Evolutionary conservation across 805 yeast species (phyloP), one percentile per base, ranked within the genome.

Genomic region (Saccharomycopsis sp.): DNA sequence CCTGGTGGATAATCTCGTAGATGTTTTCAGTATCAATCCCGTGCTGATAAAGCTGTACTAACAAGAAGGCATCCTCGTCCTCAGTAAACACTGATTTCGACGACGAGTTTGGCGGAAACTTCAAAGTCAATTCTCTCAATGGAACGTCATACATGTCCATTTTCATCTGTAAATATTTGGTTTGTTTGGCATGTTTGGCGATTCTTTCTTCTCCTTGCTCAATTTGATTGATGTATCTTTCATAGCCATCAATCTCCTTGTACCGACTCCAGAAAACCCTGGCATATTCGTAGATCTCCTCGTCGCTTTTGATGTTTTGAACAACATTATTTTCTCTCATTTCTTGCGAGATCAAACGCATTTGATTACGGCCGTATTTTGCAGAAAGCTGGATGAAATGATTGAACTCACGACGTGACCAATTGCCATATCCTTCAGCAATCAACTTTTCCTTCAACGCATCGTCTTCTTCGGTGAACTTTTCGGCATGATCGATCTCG

Each of bases 201-300:
- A 88, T 79, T 69, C 81, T 87, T 61, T 91, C 97, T 69, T 94
- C 98, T 15, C 98, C 99, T 2, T 81, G 78, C 67, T 91, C 96
- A 61, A 94, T 89, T 66, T 85, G 93, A 19, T 79, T 75, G 56
- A 92, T 72, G 70, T 86, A 89, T 63, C 89, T 81, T 64, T 94
- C 99, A 71, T 85, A 86, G 9, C 97, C 96, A 38, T 93, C 98
- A 62, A 94, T 86, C 64, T 85, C 88, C 54, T 81, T 77, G 67
- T 83, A 86, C 56, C 86, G 79, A 24, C 78, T 67, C 99, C 98
- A 94, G 70, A 94, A 94, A 8, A 79, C 86, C 56, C 78, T 77
- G 12, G 92, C 84, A 69, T 93, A 94, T 42, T 81, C 85, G 59
- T 83, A 72, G 12, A 93, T 88, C 62, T 94, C 97, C 9, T 88